Evolutionary conservation across 768 basidiomycete species (phyloP), one percentile per base, ranked within the genome.

Genomic region (Suillus hirtellus): DNA sequence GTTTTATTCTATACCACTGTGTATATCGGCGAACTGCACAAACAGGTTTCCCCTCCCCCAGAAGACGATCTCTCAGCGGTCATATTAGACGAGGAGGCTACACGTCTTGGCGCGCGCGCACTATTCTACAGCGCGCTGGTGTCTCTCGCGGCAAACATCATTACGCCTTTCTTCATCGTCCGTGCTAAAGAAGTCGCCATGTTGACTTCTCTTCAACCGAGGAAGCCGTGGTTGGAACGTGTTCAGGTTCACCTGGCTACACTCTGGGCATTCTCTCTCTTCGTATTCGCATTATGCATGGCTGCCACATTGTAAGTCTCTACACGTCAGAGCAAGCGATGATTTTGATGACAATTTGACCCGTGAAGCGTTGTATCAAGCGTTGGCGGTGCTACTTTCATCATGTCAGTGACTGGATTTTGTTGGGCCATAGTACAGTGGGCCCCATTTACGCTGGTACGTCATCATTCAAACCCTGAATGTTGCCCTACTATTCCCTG

Each of bases 391-490:
- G 89, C 93, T 19, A 94, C 90, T 0, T 62, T 88, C 14, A 81
- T 98, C 64, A 85, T 97, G 59, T 84, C 89, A 9, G 67, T 91
- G 14, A 89, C 89, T 8, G 96, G 96, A 0, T 89, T 97, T 68
- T 89, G 92, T n/a, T 97, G 92, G 93, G 94, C 95, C 6, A 82
- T 98, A 59, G 85, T 89, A 0, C 89, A 90, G 75, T 98, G 96
- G 96, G 94, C 89, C 3, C 96, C 96, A 3, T 96, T 93, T 76
- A 87, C 94, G 0, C 75, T 99, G 70, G 93, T 96, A 66, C 54
- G 86, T 77, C 19, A 35, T 35, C 38, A 27, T 27, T 24, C 62
- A 60, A 53, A 40, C 44, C 46, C 43, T n/a, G 17, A 38, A 11
- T 27, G 15, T n/a, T 37, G 37, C 55, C 35, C 64, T 66, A 67